Conservation (phyloP, 305 asterid species). For the Rubia tinctorum region DNA sequence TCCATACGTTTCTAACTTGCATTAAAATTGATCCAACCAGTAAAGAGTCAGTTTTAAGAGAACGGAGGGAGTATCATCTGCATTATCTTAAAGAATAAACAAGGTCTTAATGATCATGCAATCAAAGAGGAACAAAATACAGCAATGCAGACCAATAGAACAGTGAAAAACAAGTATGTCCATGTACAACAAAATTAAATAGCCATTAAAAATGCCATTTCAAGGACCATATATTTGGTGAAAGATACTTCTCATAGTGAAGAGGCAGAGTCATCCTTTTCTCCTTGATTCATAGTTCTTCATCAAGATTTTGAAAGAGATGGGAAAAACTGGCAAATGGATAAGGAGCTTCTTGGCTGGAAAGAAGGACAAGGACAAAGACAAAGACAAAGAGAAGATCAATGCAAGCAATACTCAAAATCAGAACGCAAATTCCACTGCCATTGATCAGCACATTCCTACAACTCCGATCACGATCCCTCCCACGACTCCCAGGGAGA, state of each 20-base stretch:
- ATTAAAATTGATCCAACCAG: not conserved
- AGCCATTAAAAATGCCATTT: conserved; percentile 11
- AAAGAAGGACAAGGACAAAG: conserved; percentile 64
- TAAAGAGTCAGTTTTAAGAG: not conserved
- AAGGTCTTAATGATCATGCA: not conserved
- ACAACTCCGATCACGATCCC: conserved; percentile 46
- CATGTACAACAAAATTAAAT: conserved; percentile 9
- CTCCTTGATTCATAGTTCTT: conserved; percentile 11
- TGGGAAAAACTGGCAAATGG: conserved; percentile 96
- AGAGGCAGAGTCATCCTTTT: conserved; percentile 24
- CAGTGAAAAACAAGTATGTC: conserved; percentile 23
- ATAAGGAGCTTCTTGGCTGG: conserved; percentile 62
- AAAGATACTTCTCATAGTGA: conserved; percentile 30
- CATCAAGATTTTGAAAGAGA: conserved; percentile 36
- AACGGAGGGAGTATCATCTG: not conserved
- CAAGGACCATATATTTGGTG: conserved; percentile 30
- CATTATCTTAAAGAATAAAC: not conserved
- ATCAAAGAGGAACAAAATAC: conserved; percentile 8
- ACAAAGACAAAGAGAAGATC: conserved; percentile 27
- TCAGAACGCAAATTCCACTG: conserved; percentile 8
- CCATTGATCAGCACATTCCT: conserved; percentile 27
- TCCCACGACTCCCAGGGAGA: conserved; percentile 75
- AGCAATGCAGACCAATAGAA: conserved; percentile 22
- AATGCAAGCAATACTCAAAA: conserved; percentile 19
- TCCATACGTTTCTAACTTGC: no score